Base-by-base conservation (phyloP, 225 moss, liverwort and hornwort genomes). In the Anthoceros angustus region DNA sequence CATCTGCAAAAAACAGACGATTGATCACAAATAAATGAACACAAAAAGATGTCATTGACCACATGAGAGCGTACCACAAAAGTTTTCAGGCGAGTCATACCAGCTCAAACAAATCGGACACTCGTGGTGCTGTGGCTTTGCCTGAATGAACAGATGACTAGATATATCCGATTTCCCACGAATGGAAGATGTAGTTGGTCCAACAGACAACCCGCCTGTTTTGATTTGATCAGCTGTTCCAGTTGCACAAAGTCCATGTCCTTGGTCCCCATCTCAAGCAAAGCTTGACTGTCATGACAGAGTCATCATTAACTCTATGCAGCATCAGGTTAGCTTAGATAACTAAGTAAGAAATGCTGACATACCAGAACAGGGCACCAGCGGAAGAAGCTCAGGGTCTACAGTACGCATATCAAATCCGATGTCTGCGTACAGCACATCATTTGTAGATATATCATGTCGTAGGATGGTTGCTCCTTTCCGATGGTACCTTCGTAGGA, bases 221-320 rank as follows among this genome's bases (percentile, higher is more conserved):
- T 98, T 98, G 89, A 85, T n/a, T 92, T 92, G 76, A 98, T 92
- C 62, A 98, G 89, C 79, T 98, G 98, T 71, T 88, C 92, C 66
- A 98, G 75, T 66, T 89, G 79, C 67, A 98, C 98, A 74, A 98
- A 98, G 68, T 87, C 82, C 72, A 92, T 86, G 72, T 89, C 89
- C 74, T 84, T 75, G 12, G 98, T 98, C 14, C 98, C 98, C 98
- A 98, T 98, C 79, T 98, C 98, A 73, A 92, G 78, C 66, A 98
- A 73, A 41, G 98, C 92, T 75, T 98, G 98, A 72, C 98, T 98
- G 82, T 75, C 76, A 40, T 41, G 16, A 38, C 10, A 11, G 21
- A 45, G 46, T 16, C 63, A 42, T 14, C 61, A 40, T 3, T 12
- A 39, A 41, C 62, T 6, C 2, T 9, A 40, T 25, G 8, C 41